Percentiles rank a stretch among this genome's conserved stretches.
Evolutionary conservation across 805 yeast species (phyloP).

Genomic region (Grigorovia jiainica): DNA sequence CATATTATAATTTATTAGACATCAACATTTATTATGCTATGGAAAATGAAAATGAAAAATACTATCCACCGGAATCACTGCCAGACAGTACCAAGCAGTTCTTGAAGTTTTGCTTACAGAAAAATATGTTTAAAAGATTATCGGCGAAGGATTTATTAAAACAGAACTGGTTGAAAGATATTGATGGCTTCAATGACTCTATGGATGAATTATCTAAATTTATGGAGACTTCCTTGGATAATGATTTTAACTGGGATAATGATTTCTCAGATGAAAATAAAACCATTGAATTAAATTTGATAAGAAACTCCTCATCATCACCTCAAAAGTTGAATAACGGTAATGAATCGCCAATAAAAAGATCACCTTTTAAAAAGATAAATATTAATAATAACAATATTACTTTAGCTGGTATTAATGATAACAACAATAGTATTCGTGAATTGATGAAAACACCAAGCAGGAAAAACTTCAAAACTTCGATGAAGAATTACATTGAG

Average conservation of each 20-base stretch:
- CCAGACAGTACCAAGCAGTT: constrained; percentile 57
- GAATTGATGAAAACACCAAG: not conserved
- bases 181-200: not conserved
- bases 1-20: constrained; percentile 52
- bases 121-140: constrained; percentile 60
- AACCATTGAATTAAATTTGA: not conserved
- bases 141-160: constrained; percentile 50
- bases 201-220: constrained; percentile 17
- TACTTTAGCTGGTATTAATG: not conserved
- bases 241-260: constrained; percentile 19
- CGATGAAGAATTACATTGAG: not conserved
- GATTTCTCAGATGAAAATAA: constrained; percentile 18
- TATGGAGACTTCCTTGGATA: constrained; percentile 18
- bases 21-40: constrained; percentile 30
- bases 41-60: constrained; percentile 30
- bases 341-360: constrained; percentile 1
- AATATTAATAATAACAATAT: not conserved
- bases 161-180: constrained; percentile 39
- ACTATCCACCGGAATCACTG: constrained; percentile 27
- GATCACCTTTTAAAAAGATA: constrained; percentile 1
- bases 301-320: not conserved
- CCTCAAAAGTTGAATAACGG: not conserved
- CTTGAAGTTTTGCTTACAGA: constrained; percentile 57
- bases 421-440: not conserved
- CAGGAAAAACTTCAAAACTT: not conserved